Conservation (phyloP, 2,329 filamentous ascomycete species). For the Calonectria leucothoes region DNA sequence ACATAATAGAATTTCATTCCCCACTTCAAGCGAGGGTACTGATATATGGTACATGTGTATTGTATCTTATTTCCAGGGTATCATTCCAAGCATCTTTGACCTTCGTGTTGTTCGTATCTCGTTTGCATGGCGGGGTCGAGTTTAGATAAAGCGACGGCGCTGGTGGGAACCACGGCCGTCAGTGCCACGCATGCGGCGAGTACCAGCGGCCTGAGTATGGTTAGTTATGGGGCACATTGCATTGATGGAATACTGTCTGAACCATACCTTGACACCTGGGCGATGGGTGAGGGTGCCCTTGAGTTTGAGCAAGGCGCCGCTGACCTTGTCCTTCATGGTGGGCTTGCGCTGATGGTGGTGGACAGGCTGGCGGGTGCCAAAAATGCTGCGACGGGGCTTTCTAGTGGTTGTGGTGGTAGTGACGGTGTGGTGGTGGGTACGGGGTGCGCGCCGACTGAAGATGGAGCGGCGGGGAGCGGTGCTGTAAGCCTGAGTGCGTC, state of each 20-base stretch:
- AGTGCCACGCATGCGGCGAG: constrained; percentile 79
- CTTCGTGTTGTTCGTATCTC: background rate
- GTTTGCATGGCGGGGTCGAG: background rate
- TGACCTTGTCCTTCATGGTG: constrained; percentile 81
- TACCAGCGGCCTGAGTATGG: constrained; percentile 72
- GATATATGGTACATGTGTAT: constrained; percentile 35
- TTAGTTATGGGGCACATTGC: background rate
- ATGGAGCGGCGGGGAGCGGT: constrained; percentile 43
- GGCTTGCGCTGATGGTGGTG: constrained; percentile 76
- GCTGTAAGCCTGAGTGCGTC: constrained; percentile 37
- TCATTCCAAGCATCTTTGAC: constrained; percentile 9
- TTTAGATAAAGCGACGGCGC: constrained; percentile 35
- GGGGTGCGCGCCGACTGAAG: constrained; percentile 38
- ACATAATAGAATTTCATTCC: constrained; percentile 29
- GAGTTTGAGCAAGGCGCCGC: constrained; percentile 79
- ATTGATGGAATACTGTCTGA: background rate
- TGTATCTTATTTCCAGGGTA: constrained; percentile 1
- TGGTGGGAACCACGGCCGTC: constrained; percentile 72
- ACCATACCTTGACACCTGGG: constrained; percentile 75
- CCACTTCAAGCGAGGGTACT: constrained; percentile 31
- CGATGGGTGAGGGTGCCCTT: constrained; percentile 76
- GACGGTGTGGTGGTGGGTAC: constrained; percentile 41
- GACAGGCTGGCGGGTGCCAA: constrained; percentile 54
- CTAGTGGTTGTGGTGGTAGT: constrained; percentile 56
- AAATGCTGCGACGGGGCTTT: constrained; percentile 55